A percentile compares a stretch with the other conserved stretches of the same genome.
Evolutionary conservation across 129 eudicot species (phyloP).

Genomic region (Pseudognaphalium luteoalbum): DNA sequence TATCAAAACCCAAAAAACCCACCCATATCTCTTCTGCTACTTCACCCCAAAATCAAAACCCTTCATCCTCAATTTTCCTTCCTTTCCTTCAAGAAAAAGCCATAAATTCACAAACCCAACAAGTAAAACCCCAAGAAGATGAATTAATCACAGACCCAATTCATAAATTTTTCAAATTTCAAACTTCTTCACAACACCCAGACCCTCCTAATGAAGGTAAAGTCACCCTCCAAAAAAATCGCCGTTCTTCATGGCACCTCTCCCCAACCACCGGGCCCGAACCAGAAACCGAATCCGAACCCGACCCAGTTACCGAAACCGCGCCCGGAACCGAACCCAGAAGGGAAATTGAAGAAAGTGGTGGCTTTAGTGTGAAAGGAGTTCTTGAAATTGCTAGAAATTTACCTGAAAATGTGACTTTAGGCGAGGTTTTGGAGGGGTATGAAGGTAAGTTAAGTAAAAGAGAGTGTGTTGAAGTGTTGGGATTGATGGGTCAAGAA

Average conservation of each 20-base stretch:
- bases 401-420: slow-evolving; percentile 60
- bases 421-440: slow-evolving; percentile 65
- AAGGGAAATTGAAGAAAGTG: slow-evolving; percentile 12
- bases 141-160: slow-evolving; percentile 63
- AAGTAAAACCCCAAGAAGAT: slow-evolving; percentile 19
- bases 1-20: slow-evolving; percentile 13
- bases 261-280: slow-evolving; percentile 32
- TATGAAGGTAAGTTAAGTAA: slow-evolving; percentile 62
- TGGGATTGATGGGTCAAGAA: slow-evolving; percentile 61
- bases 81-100: slow-evolving; percentile 49
- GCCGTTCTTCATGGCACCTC: slow-evolving; percentile 78
- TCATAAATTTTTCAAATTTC: slow-evolving; percentile 66
- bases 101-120: slow-evolving; percentile 23
- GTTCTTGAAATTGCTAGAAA: slow-evolving; percentile 56
- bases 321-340: background rate
- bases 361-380: slow-evolving; percentile 27
- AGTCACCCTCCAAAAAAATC: slow-evolving; percentile 66
- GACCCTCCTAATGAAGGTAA: slow-evolving; percentile 63
- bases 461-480: slow-evolving; percentile 64
- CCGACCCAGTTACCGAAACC: background rate
- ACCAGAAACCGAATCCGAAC: slow-evolving; percentile 10
- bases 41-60: slow-evolving; percentile 30
- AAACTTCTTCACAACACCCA: slow-evolving; percentile 45
- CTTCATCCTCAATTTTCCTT: slow-evolving; percentile 51
- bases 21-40: slow-evolving; percentile 32